phyloP scores from a whole-genome alignment of 345 rosid genomes.

The Ceriops tagal region DNA sequence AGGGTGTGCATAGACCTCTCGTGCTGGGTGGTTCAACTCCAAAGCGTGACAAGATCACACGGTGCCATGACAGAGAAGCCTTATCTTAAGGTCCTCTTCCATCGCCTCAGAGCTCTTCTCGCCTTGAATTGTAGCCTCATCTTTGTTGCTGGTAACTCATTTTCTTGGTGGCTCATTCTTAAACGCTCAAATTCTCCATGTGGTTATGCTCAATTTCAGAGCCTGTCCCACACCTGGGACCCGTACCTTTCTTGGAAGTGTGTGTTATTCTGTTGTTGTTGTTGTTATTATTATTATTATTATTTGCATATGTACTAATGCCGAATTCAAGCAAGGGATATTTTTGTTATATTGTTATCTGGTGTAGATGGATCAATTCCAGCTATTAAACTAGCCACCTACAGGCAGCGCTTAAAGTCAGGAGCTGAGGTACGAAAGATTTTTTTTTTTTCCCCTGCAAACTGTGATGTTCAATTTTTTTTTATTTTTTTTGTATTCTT shows the following conservation, averaged over 20 bases:
- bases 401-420: slow-evolving; percentile 59
- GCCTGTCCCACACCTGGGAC: too few species aligned
- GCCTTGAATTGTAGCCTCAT: slow-evolving; percentile 79
- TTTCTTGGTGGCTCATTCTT: neutral
- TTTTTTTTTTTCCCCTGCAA: neutral
- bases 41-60: slow-evolving; percentile 58
- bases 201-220: too few species aligned
- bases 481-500: neutral
- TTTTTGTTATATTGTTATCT: neutral
- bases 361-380: slow-evolving; percentile 86
- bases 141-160: slow-evolving; percentile 57
- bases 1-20: slow-evolving; percentile 87
- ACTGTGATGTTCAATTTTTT: neutral
- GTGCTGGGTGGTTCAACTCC: slow-evolving; percentile 92
- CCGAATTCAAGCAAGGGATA: neutral
- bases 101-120: slow-evolving; percentile 85
- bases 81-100: slow-evolving; percentile 71
- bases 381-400: slow-evolving; percentile 76
- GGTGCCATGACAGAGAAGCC: slow-evolving; percentile 50
- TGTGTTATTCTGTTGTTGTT: neutral
- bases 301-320: neutral
- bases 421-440: slow-evolving; percentile 46
- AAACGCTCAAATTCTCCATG: too few species aligned
- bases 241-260: neutral
- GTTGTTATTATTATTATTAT: neutral